Percentiles rank a stretch among this genome's conserved stretches.
Conservation (phyloP, 257 asterid genomes). For the Nicotiana knightiana region DNA sequence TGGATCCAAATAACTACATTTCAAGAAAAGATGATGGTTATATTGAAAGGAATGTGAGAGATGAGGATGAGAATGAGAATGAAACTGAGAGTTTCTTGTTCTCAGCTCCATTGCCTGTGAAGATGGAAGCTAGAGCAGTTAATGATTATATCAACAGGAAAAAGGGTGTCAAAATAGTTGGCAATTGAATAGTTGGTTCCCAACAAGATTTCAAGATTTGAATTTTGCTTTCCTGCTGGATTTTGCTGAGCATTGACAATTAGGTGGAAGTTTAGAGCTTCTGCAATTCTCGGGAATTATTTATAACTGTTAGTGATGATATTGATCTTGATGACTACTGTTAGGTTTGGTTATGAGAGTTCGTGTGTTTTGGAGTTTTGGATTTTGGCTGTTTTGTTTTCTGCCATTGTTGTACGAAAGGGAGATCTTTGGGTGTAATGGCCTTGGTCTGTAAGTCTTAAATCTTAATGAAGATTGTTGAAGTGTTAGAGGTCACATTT, state of each 20-base stretch:
- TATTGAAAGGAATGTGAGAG: slow-evolving; percentile 11
- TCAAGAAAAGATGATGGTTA: slow-evolving; percentile 5
- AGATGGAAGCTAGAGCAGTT: slow-evolving; percentile 38
- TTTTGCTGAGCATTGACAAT: neutral
- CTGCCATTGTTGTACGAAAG: neutral
- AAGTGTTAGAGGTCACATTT: neutral
- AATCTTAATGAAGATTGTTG: neutral
- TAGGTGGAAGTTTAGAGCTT: neutral
- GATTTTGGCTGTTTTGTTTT: neutral
- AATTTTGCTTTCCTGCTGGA: neutral
- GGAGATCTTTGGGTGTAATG: neutral
- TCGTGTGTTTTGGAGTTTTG: neutral
- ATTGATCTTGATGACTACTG: neutral
- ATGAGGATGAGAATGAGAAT: neutral
- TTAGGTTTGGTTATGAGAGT: neutral
- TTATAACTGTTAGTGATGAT: neutral
- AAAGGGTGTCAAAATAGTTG: slow-evolving; percentile 21
- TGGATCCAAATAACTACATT: slow-evolving; percentile 12
- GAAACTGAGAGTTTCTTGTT: slow-evolving; percentile 22
- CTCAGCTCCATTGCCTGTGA: slow-evolving; percentile 53
- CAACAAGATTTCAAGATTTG: too few species aligned
- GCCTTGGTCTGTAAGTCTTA: neutral
- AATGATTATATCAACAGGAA: slow-evolving; percentile 22
- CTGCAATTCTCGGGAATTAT: neutral
- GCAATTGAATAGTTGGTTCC: neutral